Percentiles rank a stretch among this genome's conserved stretches.
Conservation (phyloP, 1,284 basidiomycete species). For the Coniophora puteana region DNA sequence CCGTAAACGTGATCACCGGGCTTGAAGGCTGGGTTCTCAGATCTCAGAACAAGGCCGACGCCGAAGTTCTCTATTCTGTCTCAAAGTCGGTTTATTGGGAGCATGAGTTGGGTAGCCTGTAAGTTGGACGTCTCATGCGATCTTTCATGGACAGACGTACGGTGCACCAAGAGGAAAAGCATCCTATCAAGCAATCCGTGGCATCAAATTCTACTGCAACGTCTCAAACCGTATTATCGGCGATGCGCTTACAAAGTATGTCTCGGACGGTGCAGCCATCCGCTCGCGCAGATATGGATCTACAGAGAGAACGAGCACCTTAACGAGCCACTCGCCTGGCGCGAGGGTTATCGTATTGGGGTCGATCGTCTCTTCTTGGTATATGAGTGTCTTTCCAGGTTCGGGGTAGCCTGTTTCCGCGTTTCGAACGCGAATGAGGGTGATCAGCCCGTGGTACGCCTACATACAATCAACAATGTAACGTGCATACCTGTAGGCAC, state of each 20-base stretch:
- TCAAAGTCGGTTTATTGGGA: no score
- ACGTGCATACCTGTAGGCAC: slow-evolving; percentile 28
- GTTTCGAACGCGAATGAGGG: no score
- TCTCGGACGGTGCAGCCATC: slow-evolving; percentile 20
- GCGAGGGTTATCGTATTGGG: slow-evolving; percentile 32
- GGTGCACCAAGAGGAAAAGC: no score
- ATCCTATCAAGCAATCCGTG: neutral
- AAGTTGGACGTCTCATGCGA: no score
- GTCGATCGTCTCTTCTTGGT: slow-evolving; percentile 35
- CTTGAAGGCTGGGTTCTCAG: neutral
- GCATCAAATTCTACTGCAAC: no score
- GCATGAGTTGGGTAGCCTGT: no score
- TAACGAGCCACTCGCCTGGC: slow-evolving; percentile 38
- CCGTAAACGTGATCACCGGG: slow-evolving; percentile 25
- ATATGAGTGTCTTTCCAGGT: slow-evolving; percentile 24
- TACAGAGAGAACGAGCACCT: slow-evolving; percentile 31
- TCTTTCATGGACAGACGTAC: no score
- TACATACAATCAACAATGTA: no score
- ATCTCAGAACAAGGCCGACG: neutral
- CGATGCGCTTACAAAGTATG: slow-evolving; percentile 12
- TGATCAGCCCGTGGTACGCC: no score
- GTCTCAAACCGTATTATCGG: no score
- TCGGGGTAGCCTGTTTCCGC: slow-evolving; percentile 23
- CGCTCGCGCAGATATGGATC: slow-evolving; percentile 37
- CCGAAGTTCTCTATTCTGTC: neutral